Conservation (phyloP, 1,284 basidiomycete species). For the Trichosporon sp. region DNA sequence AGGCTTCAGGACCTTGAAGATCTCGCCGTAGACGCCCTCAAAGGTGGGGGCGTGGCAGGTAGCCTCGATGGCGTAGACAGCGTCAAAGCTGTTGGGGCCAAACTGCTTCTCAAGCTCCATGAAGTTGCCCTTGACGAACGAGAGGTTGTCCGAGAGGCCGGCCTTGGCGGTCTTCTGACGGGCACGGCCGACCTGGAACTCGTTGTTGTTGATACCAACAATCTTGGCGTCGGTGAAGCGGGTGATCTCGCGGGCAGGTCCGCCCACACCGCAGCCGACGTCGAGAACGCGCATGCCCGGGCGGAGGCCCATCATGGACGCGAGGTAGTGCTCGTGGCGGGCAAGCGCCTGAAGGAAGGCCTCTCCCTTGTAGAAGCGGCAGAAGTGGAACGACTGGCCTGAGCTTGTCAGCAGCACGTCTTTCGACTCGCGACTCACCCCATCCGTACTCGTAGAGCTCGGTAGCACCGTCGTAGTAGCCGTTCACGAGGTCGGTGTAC, state of each 20-base stretch:
- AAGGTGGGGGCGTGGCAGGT: constrained; percentile 93
- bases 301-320: constrained; percentile 71
- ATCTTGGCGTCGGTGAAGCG: constrained; percentile 83
- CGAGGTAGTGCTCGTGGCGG: constrained; percentile 97
- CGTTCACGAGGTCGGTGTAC: constrained; percentile 90
- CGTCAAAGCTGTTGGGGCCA: constrained; percentile 90
- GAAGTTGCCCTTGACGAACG: constrained; percentile 88
- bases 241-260: constrained; percentile 92
- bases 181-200: constrained; percentile 86
- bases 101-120: constrained; percentile 93
- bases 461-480: constrained; percentile 95
- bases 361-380: constrained; percentile 95
- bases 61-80: constrained; percentile 96
- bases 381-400: constrained; percentile 92
- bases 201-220: constrained; percentile 93
- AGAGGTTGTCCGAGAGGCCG: constrained; percentile 70
- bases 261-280: constrained; percentile 96
- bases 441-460: constrained; percentile 91
- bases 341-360: constrained; percentile 76
- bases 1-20: constrained; percentile 91
- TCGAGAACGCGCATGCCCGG: constrained; percentile 95
- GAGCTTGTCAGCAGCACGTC: neutral
- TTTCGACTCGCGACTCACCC: constrained; percentile 23
- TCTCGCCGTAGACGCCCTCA: constrained; percentile 93
- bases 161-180: constrained; percentile 75